A percentile compares a stretch with the other conserved stretches of the same genome.
These are phyloP conservation scores for Dryadomyces quercivorus DNA, from an alignment of 2,329 filamentous ascomycete species.

Conservation along the genomic window DNA sequence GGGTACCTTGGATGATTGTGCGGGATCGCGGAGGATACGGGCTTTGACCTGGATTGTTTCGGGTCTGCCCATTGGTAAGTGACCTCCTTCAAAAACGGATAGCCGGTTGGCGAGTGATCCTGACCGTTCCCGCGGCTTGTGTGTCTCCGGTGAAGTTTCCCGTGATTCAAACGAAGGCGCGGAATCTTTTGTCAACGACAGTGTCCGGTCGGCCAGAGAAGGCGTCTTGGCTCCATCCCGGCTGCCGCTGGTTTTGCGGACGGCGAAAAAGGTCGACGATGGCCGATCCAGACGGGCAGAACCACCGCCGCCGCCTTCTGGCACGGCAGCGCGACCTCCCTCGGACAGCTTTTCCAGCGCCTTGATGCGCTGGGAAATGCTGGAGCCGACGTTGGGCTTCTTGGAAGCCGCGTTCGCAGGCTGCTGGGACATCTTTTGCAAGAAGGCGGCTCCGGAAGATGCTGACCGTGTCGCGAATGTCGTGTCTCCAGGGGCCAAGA, in stretches of 20 bases:
- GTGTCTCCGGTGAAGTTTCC: constrained; percentile 34
- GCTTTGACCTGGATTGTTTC: constrained; percentile 86
- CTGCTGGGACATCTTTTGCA: constrained; percentile 38
- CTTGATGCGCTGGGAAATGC: constrained; percentile 90
- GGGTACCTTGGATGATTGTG: constrained; percentile 26
- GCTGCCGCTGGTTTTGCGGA: constrained; percentile 28
- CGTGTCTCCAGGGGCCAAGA: constrained; percentile 32
- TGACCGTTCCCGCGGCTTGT: constrained; percentile 32
- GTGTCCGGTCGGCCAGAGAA: constrained; percentile 31
- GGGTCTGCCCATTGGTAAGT: constrained; percentile 34
- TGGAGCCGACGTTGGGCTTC: constrained; percentile 74
- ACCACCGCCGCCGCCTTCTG: no score
- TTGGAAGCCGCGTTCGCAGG: constrained; percentile 45
- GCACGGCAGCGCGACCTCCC: constrained; percentile 18
- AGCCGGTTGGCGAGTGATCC: constrained; percentile 43
- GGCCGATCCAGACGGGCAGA: constrained; percentile 24
- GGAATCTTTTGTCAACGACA: constrained; percentile 25
- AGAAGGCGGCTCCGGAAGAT: constrained; percentile 43
- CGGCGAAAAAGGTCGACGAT: constrained; percentile 47
- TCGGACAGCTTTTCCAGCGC: constrained; percentile 70
- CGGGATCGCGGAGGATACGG: constrained; percentile 60
- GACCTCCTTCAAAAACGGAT: constrained; percentile 41
- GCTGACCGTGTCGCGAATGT: constrained; percentile 38
- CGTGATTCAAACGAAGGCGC: constrained; percentile 17
- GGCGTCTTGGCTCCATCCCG: constrained; percentile 32